Base-by-base conservation (phyloP, 257 asterid genomes). In the Solanum tarijense region DNA sequence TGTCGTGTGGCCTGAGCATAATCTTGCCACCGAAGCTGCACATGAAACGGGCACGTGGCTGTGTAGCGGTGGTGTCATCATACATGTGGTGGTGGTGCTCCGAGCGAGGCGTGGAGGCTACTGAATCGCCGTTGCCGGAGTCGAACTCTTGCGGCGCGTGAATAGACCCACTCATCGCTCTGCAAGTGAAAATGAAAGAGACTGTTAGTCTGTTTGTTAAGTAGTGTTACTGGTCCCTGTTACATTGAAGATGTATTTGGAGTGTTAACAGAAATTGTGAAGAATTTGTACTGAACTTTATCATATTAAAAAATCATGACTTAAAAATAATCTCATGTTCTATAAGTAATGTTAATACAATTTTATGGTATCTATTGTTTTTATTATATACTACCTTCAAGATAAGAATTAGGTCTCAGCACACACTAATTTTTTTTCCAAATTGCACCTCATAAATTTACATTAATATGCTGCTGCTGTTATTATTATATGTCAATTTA, bases 51-150 rank as follows among this genome's bases (percentile, higher is more conserved):
- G 94, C 90, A 32, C 95, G 93, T 85, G 91, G 92, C 25, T 85
- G 92, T 20, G 87, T 60, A 66, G 85, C 5, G 71, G 74, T 25
- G 87, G n/a, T 76, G 66, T 86, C 83, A 88, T 92, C 94, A 31
- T 94, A 94, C 87, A 83, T 87, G 89, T 85, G 88, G 89, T 87
- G 96, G 90, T 89, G 88, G 84, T 88, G 69, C 86, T 93, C 90
- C 87, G 96, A 95, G 88, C 96, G 95, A 4, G 99, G 98, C 18
- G 99, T 96, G 12, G 98, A 96, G 31, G 97, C 79, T 86, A 93
- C 85, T 0, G 98, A 95, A 34, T 95, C 98, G 39, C 94, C 55
- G 69, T 89, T 76, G 89, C 31, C 89, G 52, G 96, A 90, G 81
- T 96, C 98, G n/a, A 89, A 73, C 75, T 95, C 98, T 66, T 83